Evolutionary conservation across 2,329 filamentous ascomycete genomes (phyloP), one percentile per base, ranked within the genome.

Genomic region (Rutstroemia sp.): DNA sequence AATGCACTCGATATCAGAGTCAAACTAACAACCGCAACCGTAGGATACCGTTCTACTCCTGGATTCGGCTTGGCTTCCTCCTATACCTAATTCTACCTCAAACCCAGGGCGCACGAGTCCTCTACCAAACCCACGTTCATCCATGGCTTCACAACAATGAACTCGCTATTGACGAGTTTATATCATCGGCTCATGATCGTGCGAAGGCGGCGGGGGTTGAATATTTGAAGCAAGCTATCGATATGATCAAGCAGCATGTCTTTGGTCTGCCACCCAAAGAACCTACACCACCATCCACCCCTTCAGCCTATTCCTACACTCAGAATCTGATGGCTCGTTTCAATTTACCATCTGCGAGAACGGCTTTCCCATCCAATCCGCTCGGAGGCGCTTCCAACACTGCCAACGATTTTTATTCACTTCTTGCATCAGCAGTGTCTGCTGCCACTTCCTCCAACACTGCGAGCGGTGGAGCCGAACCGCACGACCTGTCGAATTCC

Each of bases 11-110:
- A 25, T 48, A 18, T 4, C 16, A 41, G 21, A 19, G 2, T 4
- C 10, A 39, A 25, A 25, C 34, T 51, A 46, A 54, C 45, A 57
- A 27, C 54, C 55, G 50, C 39, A 52, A 14, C 16, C 42, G 7
- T 51, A 87, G 84, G 90, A 77, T 97, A 39, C 94, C 94, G 2
- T 95, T 97, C 73, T 99, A 96, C 75, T 82, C 89, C 65, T 96
- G 92, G 81, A 78, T 96, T 67, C 90, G 94, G 62, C 82, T 96
- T 54, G 77, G 86, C 69, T 87, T 94, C 73, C 84, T 96, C 69
- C 83, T 94, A 63, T 99, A 96, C 76, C 88, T 99, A 60, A 91
- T 97, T 67, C 83, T 96, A n/a, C 94, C 92, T 0, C 92, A 95
- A 72, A 94, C 90, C n/a, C 92, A 96, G 71, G 94, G 94, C 71